phyloP scores from a whole-genome alignment of 164 flowering plant species.

The Buxus sempervirens region DNA sequence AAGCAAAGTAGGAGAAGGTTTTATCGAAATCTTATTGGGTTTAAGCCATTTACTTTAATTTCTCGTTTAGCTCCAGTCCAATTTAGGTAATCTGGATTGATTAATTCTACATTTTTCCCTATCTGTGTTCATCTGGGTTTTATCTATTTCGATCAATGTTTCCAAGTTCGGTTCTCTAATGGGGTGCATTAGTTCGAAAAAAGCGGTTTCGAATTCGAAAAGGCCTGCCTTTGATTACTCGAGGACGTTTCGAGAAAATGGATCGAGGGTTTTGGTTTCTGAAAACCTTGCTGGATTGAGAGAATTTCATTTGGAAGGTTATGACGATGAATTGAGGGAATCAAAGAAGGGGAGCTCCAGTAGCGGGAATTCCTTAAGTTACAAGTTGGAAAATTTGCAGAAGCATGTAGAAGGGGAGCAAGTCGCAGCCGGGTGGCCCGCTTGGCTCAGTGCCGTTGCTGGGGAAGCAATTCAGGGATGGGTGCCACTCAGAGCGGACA shows the following conservation, averaged over 20 bases:
- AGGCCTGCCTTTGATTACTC: conserved; percentile 41
- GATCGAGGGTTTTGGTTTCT: conserved; percentile 20
- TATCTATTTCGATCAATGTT: conserved; percentile 7
- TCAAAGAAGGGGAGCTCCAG: conserved; percentile 30
- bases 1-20: not conserved
- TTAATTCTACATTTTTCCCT: conserved; percentile 15
- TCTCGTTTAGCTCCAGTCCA: not conserved
- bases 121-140: conserved; percentile 20
- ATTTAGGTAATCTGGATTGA: not conserved
- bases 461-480: conserved; percentile 81
- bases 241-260: conserved; percentile 17
- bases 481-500: conserved; percentile 73
- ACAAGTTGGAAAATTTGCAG: conserved; percentile 48
- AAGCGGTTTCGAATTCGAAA: conserved; percentile 29
- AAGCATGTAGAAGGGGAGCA: conserved; percentile 61
- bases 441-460: conserved; percentile 76
- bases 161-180: conserved; percentile 18
- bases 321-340: conserved; percentile 19
- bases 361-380: conserved; percentile 30
- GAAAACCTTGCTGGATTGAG: conserved; percentile 12
- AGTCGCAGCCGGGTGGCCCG: conserved; percentile 84
- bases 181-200: conserved; percentile 66
- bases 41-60: not conserved
- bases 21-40: conserved; percentile 11
- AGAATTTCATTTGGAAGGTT: conserved; percentile 8